Base-by-base conservation (phyloP, 805 yeast genomes). In the Pichia pseudocactophila region DNA sequence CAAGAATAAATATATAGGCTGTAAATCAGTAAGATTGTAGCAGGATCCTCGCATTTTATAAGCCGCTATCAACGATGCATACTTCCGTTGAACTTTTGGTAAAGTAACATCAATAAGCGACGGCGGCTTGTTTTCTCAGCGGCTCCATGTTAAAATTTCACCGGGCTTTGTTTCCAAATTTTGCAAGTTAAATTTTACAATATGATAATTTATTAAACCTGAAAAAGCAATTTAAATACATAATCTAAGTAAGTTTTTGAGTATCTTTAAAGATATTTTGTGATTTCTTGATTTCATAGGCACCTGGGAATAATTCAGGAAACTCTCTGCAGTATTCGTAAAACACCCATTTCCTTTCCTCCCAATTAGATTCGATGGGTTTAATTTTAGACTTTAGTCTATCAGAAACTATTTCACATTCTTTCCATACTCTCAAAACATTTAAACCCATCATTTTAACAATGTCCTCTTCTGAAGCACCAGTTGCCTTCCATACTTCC, bases 381-480 rank as follows among this genome's bases (percentile, higher is more conserved):
- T 27, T 34, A 7, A 35, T 30, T 7, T 46, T 51, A 16, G 42
- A 33, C 39, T 59, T 51, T 39, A 63, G 26, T 11, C 46, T 36
- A 30, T 43, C 40, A 6, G 69, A 50, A 39, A 62, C 49, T 19
- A 46, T 36, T 48, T 69, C 76, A 44, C 60, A 60, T 31, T 58
- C 64, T 40, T 61, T 63, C 77, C 76, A 72, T 1, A 70, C 76
- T 42, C 77, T 60, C 22, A 69, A 43, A 7, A 70, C 63, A 48
- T 71, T 71, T 27, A 64, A 53, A 0, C 76, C 76, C 70, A 70
- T 68, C 10, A 71, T 47, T 43, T 62, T 62, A 8, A 59, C 49
- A 18, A 71, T 64, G 32, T 72, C 64, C n/a, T 63, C 69, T 34
- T 71, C 74, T 1, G 68, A 53, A 2, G 76, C 76, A 26, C 62